These are phyloP conservation scores for Aspergillus diversus DNA, from an alignment of 495 filamentous ascomycete species.

Conservation along the genomic window DNA sequence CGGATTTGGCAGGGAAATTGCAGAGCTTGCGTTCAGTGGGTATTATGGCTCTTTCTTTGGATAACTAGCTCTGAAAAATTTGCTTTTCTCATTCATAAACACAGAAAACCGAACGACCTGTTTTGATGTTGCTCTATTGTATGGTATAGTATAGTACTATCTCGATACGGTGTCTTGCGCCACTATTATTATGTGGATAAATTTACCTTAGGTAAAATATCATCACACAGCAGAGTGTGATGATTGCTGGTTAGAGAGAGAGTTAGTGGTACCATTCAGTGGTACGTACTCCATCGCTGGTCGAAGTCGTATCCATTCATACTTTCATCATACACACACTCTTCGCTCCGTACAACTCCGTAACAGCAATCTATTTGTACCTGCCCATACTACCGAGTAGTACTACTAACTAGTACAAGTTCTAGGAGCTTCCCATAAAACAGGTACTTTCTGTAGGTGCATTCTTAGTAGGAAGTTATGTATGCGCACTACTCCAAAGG, in stretches of 20 bases:
- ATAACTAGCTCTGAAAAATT: not conserved
- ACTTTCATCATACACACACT: slow-evolving; percentile 23
- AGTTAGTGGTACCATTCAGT: slow-evolving; percentile 21
- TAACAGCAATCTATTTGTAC: slow-evolving; percentile 17
- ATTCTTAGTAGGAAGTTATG: slow-evolving; percentile 5
- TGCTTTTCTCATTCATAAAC: not conserved
- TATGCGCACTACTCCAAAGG: not conserved
- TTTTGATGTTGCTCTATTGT: slow-evolving; percentile 2
- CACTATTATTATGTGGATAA: slow-evolving; percentile 22
- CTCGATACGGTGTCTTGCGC: slow-evolving; percentile 15
- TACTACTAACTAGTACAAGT: not conserved
- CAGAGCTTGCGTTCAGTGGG: not conserved
- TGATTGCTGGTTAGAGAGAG: slow-evolving; percentile 2
- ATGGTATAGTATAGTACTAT: slow-evolving; percentile 17
- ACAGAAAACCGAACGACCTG: not conserved
- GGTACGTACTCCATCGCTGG: slow-evolving; percentile 13
- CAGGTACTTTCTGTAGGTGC: slow-evolving; percentile 13
- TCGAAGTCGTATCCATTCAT: slow-evolving; percentile 15
- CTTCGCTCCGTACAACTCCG: slow-evolving; percentile 18
- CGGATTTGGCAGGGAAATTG: slow-evolving; percentile 2
- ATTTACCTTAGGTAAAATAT: slow-evolving; percentile 19
- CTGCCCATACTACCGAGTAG: not conserved
- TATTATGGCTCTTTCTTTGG: not conserved
- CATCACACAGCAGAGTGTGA: slow-evolving; percentile 8
- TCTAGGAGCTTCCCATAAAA: slow-evolving; percentile 4